Base-by-base conservation (phyloP, 202 grass and related monocot genomes). In the Schoenoplectus tabernaemontani region DNA sequence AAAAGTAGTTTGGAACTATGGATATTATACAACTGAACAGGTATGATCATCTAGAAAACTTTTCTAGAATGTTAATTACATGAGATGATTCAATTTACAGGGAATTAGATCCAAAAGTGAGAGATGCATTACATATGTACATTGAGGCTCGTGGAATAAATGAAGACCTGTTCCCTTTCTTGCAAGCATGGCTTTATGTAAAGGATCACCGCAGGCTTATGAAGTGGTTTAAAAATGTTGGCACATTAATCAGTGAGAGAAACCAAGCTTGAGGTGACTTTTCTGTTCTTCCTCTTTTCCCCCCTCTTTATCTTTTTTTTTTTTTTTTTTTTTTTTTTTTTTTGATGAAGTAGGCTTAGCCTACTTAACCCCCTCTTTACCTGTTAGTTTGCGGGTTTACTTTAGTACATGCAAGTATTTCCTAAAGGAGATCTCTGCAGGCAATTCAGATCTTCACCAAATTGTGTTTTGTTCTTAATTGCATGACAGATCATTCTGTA, bases 161-260 rank as follows among this genome's bases (percentile, higher is more conserved):
- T 81, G 96, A 98, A 83, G 86, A 87, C 33, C 91, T 98, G 41
- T 98, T 98, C 78, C 84, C 86, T 76, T 98, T 98, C 78, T 88
- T 98, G 17, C 90, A 95, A 92, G 96, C 91, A 37, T 98, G 96
- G 96, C 85, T 98, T 57, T 98, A 98, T 75, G 96, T 98, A 67
- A 98, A 92, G 79, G 96, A 98, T 82, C 96, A 98, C 72, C 88
- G 96, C 73, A 92, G 89, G 71, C 90, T 95, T 17, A 81, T 92
- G 81, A 85, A 81, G n/a, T 98, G 96, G 96, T 98, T 92, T 68
- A 95, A 95, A 83, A 92, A 39, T 33, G 61, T 92, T 7, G 96
- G 89, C 26, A 75, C 79, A n/a, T 77, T 91, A 61, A 89, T 98
- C 64, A 95, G 50, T 44, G 85, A 88, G 64, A 84, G 83, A 59